These are phyloP conservation scores for Leccinum longicurvipes DNA, from an alignment of 768 basidiomycete genomes.

Conservation along the genomic window DNA sequence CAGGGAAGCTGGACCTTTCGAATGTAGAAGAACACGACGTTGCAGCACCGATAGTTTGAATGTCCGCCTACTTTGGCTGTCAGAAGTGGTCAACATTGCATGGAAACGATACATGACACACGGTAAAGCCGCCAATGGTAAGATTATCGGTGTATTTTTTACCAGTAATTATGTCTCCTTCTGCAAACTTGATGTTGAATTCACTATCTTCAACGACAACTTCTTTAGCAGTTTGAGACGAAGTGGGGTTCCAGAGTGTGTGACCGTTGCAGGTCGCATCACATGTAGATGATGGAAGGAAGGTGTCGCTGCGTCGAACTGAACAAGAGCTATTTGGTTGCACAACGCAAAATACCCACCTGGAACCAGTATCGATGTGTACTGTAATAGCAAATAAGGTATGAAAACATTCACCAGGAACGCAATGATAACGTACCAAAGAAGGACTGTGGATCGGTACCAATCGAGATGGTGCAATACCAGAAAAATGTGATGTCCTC, in stretches of 20 bases:
- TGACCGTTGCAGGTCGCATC: no score
- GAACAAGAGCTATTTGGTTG: no score
- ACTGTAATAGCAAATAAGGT: not conserved
- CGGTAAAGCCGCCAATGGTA: conserved; percentile 5
- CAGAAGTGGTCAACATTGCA: not conserved
- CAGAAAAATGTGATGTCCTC: not conserved
- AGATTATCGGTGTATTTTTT: conserved; percentile 4
- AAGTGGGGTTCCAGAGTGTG: no score
- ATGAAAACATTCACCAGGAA: no score
- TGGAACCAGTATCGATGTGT: no score
- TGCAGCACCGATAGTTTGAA: conserved; percentile 15
- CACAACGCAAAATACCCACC: no score
- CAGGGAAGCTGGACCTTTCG: not conserved
- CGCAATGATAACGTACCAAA: not conserved
- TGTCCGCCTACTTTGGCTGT: conserved; percentile 1
- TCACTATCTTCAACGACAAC: no score
- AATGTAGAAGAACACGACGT: conserved; percentile 1
- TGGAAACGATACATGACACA: not conserved
- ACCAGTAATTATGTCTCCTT: no score
- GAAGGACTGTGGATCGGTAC: not conserved
- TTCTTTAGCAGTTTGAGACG: no score
- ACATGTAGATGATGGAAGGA: no score
- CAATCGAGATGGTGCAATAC: conserved; percentile 9
- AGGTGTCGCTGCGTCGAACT: no score
- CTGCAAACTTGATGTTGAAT: no score